Base-by-base conservation (phyloP, 2,329 filamentous ascomycete genomes). In the Tolypocladium album region DNA sequence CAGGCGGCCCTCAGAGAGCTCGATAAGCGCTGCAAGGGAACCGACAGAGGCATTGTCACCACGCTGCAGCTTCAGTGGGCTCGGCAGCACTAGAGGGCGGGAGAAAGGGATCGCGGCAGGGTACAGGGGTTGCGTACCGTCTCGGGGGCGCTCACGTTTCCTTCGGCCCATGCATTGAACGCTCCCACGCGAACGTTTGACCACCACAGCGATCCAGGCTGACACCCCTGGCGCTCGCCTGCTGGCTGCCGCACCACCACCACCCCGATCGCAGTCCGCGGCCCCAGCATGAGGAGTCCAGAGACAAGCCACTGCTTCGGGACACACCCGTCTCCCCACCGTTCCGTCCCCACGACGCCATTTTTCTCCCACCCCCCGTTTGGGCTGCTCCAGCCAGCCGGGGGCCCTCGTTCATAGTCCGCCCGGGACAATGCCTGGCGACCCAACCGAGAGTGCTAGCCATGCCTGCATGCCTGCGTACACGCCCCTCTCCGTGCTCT, bases 191-290 rank as follows among this genome's bases (percentile, higher is more conserved):
- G 56, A 59, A 62, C 60, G 59, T 63, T 66, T 63, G 63, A 62
- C 64, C 64, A 67, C 55, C 47, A 61, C 47, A 60, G 58, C 59
- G 61, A 63, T 63, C 58, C 59, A 40, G 61, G 60, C 62, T 62
- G 61, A 65, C 68, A 69, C 27, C 47, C 47, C 47, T 52, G 47
- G 47, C 17, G 13, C 24, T 69, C 68, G 68, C 67, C 68, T 67
- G 65, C 63, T 71, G 67, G 67, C 66, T 68, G 65, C 42, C 40
- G 53, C 57, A 56, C 57, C 57, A 57, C 53, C 50, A 60, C 59
- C 57, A 60, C 59, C 57, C 60, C 58, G 58, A 64, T 65, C 63
- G 63, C 58, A 61, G 62, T 65, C 62, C 64, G 61, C 59, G 57
- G 64, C 59, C 59, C 59, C 60, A 64, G 63, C 56, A 59, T 58